Conservation (phyloP, 345 rosid species). For the Corymbia maculata region DNA sequence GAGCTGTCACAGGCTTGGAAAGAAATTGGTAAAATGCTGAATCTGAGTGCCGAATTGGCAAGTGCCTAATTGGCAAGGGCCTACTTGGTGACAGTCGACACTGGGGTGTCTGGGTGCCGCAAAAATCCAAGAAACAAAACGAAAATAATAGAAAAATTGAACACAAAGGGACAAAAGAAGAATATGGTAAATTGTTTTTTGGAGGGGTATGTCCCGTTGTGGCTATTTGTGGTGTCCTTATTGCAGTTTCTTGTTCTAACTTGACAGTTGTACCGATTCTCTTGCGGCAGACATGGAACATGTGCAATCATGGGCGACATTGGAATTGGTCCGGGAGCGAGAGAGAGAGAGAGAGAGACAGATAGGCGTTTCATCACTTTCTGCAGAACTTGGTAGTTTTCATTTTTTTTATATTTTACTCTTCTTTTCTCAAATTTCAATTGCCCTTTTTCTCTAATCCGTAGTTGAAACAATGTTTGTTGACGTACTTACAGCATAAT, state of each 20-base stretch:
- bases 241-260: neutral
- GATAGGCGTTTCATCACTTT: neutral
- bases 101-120: neutral
- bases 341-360: neutral
- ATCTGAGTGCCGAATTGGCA: neutral
- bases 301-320: slow-evolving; percentile 11
- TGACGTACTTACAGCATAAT: neutral
- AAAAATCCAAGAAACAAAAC: neutral
- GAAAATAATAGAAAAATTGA: neutral
- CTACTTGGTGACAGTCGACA: neutral
- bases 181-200: neutral
- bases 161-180: neutral
- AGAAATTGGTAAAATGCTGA: neutral
- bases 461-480: neutral
- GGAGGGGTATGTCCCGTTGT: neutral
- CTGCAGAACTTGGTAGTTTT: neutral
- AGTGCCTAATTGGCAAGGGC: neutral
- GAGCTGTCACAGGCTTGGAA: neutral
- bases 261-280: slow-evolving; percentile 28
- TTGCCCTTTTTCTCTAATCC: neutral
- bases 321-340: neutral
- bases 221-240: neutral
- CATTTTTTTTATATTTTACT: neutral
- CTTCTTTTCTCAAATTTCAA: neutral
- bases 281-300: slow-evolving; percentile 10